A percentile compares a stretch with the other conserved stretches of the same genome.
These are phyloP conservation scores for Phaseolus lunatus DNA, from an alignment of 306 rosid species.

Conservation along the genomic window DNA sequence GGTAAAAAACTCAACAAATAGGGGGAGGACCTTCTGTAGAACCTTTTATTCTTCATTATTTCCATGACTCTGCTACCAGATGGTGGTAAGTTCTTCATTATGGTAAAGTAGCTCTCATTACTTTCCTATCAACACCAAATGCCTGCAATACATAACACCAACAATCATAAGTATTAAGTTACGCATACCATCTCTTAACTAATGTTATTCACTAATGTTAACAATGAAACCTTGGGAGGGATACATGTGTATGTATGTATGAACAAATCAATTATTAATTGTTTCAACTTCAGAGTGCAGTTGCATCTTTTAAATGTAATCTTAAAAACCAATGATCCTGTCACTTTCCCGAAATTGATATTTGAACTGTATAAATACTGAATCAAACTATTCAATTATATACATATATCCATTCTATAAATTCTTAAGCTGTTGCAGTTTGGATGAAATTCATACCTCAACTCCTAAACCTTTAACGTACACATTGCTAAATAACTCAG, in stretches of 20 bases:
- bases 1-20: constrained; percentile 35
- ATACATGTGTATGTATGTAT: too few relatives aligned
- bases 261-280: not conserved
- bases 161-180: constrained; percentile 1
- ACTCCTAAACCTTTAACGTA: constrained; percentile 69
- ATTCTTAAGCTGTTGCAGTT: not conserved
- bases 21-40: constrained; percentile 40
- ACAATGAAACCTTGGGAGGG: too few relatives aligned
- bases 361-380: not conserved
- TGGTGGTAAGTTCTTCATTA: constrained; percentile 39
- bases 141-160: constrained; percentile 59
- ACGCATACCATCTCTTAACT: too few relatives aligned
- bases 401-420: not conserved
- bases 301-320: constrained; percentile 21
- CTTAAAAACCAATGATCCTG: not conserved
- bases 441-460: constrained; percentile 64
- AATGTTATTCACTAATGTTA: too few relatives aligned
- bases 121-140: constrained; percentile 86
- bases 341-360: not conserved
- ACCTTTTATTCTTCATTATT: constrained; percentile 56
- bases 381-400: constrained; percentile 13
- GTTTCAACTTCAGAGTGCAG: not conserved
- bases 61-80: constrained; percentile 35
- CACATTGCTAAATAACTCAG: constrained; percentile 74
- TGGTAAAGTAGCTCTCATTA: constrained; percentile 70